phyloP scores from a whole-genome alignment of 1,284 basidiomycete species.

The Bondarzewia mesenterica region DNA sequence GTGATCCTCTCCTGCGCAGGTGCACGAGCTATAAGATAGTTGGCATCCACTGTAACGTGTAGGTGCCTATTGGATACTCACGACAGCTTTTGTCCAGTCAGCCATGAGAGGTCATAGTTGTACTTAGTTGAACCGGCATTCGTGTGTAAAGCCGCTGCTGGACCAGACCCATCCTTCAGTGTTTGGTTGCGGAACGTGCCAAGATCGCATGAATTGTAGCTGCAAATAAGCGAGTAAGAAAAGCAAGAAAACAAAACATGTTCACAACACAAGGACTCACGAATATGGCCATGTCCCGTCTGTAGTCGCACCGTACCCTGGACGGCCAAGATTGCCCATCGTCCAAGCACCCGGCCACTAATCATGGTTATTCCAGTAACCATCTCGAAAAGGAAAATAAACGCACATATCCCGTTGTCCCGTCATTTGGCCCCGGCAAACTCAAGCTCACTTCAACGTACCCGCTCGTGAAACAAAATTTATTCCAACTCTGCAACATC shows the following conservation, averaged over 20 bases:
- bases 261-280: constrained; percentile 14
- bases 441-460: constrained; percentile 53
- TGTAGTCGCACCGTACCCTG: constrained; percentile 75
- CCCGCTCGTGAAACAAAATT: constrained; percentile 79
- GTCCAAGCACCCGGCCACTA: constrained; percentile 78
- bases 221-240: constrained; percentile 18
- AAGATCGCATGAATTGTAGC: constrained; percentile 74
- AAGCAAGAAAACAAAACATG: neutral
- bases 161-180: constrained; percentile 36
- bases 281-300: constrained; percentile 76
- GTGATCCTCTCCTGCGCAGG: constrained; percentile 75
- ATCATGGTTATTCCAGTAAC: neutral
- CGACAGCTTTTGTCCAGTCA: constrained; percentile 41
- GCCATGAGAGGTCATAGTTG: constrained; percentile 34
- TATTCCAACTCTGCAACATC: constrained; percentile 74
- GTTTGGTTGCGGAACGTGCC: constrained; percentile 82
- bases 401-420: constrained; percentile 29
- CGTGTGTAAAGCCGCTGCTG: constrained; percentile 37
- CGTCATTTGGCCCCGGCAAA: constrained; percentile 27
- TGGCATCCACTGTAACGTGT: neutral
- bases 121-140: constrained; percentile 38
- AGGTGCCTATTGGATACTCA: constrained; percentile 17
- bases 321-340: constrained; percentile 85
- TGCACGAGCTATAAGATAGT: constrained; percentile 45
- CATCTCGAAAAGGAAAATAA: neutral